Evolutionary conservation across 139 green algal species (phyloP).

Genomic region (Zygnema cylindricum): DNA sequence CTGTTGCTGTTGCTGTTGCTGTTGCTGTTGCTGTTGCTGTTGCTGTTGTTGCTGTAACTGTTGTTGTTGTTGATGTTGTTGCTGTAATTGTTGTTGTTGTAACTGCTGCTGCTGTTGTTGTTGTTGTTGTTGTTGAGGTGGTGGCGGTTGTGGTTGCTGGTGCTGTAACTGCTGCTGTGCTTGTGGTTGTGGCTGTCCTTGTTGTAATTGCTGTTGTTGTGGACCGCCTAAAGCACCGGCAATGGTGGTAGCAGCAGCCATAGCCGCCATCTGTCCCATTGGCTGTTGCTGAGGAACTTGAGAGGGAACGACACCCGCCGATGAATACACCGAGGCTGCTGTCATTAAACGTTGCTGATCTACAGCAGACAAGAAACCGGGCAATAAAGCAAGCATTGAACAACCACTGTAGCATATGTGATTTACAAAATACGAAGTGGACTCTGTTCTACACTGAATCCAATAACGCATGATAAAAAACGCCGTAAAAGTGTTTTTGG

Average conservation of each 20-base stretch:
- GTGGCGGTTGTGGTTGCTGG: slow-evolving; percentile 6
- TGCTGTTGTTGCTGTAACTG: slow-evolving; percentile 37
- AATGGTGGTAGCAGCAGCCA: slow-evolving; percentile 30
- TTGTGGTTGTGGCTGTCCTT: neutral
- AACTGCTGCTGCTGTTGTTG: slow-evolving; percentile 49
- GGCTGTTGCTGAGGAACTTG: no score
- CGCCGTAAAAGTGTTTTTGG: no score
- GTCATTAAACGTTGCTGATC: no score
- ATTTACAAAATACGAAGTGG: no score
- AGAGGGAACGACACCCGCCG: no score
- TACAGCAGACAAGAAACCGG: slow-evolving; percentile 1
- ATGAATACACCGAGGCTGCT: no score
- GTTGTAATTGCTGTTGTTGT: neutral
- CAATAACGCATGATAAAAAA: no score
- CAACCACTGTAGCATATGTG: no score
- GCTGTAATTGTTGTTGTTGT: slow-evolving; percentile 43
- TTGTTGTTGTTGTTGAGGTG: slow-evolving; percentile 26
- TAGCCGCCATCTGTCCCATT: slow-evolving; percentile 5
- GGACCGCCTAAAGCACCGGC: slow-evolving; percentile 11
- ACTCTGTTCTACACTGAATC: no score
- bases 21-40: slow-evolving; percentile 26
- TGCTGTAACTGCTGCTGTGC: neutral
- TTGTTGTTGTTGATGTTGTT: slow-evolving; percentile 35
- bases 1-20: slow-evolving; percentile 22
- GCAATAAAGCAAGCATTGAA: no score